Evolutionary conservation across 2,329 filamentous ascomycete genomes (phyloP).

Genomic region (Colletotrichum sp.): DNA sequence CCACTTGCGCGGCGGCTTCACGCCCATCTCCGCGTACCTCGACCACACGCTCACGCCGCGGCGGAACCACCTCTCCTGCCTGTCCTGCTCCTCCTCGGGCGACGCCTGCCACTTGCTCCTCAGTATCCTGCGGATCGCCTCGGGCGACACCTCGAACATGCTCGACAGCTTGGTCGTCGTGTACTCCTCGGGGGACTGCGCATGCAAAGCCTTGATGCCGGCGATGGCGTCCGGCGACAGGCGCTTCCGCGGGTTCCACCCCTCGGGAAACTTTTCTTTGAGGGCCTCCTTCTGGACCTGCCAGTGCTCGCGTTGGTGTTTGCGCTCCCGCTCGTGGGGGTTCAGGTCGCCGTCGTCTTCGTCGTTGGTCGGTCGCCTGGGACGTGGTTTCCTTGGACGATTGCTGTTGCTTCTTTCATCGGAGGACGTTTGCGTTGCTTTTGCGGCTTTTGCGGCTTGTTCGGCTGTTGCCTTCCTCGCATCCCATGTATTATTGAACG

Average conservation of each 20-base stretch:
- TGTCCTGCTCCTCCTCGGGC: conserved; percentile 58
- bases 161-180: conserved; percentile 75
- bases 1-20: conserved; percentile 67
- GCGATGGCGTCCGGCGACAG: conserved; percentile 90
- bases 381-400: neutral
- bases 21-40: conserved; percentile 62
- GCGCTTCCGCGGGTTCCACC: conserved; percentile 84
- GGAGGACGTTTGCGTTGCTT: neutral
- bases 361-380: neutral
- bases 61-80: conserved; percentile 66
- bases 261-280: conserved; percentile 77
- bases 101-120: conserved; percentile 76
- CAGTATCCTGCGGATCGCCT: conserved; percentile 86
- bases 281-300: conserved; percentile 76
- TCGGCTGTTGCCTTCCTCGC: neutral
- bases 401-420: neutral
- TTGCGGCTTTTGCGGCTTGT: neutral
- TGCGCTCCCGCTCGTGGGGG: conserved; percentile 24
- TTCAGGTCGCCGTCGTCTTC: conserved; percentile 26
- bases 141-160: conserved; percentile 85
- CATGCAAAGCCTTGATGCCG: conserved; percentile 85
- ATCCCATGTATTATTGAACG: neutral
- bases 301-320: conserved; percentile 62
- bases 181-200: conserved; percentile 78
- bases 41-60: conserved; percentile 66